These are phyloP conservation scores for Cucurbita moschata DNA, from an alignment of 306 rosid genomes.

Conservation along the genomic window DNA sequence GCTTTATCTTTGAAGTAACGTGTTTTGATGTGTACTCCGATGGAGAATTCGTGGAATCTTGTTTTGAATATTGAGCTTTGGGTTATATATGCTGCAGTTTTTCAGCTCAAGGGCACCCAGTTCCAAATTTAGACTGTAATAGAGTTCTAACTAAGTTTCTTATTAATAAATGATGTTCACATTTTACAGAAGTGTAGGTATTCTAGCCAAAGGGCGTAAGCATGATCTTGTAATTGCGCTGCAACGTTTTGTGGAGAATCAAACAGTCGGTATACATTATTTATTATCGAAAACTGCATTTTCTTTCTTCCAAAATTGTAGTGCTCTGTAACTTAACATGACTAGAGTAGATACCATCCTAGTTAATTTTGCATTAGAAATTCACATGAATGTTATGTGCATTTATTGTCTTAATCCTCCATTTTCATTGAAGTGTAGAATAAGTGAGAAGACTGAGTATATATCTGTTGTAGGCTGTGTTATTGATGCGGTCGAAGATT, in stretches of 20 bases:
- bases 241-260: slow-evolving; percentile 44
- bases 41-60: not conserved
- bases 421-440: slow-evolving; percentile 20
- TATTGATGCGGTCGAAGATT: slow-evolving; percentile 19
- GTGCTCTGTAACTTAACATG: not conserved
- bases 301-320: not conserved
- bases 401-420: slow-evolving; percentile 29
- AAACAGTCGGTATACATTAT: slow-evolving; percentile 31
- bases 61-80: not conserved
- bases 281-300: not conserved
- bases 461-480: slow-evolving; percentile 20
- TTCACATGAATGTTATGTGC: slow-evolving; percentile 5
- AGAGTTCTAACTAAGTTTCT: not conserved
- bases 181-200: slow-evolving; percentile 45
- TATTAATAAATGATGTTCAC: slow-evolving; percentile 14
- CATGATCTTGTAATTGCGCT: slow-evolving; percentile 61
- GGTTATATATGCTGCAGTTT: not conserved
- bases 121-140: not conserved
- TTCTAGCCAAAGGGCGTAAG: slow-evolving; percentile 69
- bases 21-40: not conserved
- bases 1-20: slow-evolving; percentile 3
- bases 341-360: not conserved
- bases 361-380: not conserved
- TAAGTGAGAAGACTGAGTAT: slow-evolving; percentile 12
- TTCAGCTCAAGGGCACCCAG: not conserved